Conservation (phyloP, 352 stramenopile species). For the Paralagenidium karlingii region DNA sequence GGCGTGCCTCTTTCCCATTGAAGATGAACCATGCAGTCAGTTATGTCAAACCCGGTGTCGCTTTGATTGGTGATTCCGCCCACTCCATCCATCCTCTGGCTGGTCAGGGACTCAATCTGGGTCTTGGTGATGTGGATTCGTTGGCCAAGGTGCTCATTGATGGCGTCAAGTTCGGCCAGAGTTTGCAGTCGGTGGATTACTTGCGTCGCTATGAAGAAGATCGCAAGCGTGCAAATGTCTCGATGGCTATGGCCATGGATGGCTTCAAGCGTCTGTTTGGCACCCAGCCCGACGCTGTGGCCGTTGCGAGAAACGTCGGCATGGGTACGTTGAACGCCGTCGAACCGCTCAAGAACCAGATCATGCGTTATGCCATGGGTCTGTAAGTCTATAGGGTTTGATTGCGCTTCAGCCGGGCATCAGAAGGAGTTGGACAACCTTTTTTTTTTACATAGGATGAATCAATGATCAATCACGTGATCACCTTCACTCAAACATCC, state of each 20-base stretch:
- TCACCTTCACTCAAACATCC: too few species aligned
- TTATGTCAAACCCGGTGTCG: conserved; percentile 81
- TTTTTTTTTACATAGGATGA: too few species aligned
- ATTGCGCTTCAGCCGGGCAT: too few species aligned
- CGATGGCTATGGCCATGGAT: conserved; percentile 79
- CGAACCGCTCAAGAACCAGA: conserved; percentile 81
- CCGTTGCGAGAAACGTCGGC: conserved; percentile 70
- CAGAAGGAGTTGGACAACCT: too few species aligned
- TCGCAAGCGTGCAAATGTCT: conserved; percentile 72
- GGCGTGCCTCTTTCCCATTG: conserved; percentile 79
- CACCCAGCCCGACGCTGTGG: conserved; percentile 46
- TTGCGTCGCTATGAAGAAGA: conserved; percentile 81
- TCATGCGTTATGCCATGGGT: conserved; percentile 83
- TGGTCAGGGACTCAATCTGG: conserved; percentile 93
- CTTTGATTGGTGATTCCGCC: conserved; percentile 90
- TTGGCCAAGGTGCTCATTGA: conserved; percentile 62
- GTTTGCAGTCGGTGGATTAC: conserved; percentile 62
- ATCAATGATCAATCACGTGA: too few species aligned
- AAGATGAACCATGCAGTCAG: conserved; percentile 79
- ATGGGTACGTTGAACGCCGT: conserved; percentile 80
- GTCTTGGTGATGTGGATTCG: conserved; percentile 83
- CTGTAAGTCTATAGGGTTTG: too few species aligned
- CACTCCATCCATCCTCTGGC: conserved; percentile 95
- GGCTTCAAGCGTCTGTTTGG: conserved; percentile 85
- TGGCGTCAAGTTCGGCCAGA: conserved; percentile 62